These are phyloP conservation scores for Pseudogymnoascus sp. DNA, from an alignment of 2,329 filamentous ascomycete species.

Conservation along the genomic window DNA sequence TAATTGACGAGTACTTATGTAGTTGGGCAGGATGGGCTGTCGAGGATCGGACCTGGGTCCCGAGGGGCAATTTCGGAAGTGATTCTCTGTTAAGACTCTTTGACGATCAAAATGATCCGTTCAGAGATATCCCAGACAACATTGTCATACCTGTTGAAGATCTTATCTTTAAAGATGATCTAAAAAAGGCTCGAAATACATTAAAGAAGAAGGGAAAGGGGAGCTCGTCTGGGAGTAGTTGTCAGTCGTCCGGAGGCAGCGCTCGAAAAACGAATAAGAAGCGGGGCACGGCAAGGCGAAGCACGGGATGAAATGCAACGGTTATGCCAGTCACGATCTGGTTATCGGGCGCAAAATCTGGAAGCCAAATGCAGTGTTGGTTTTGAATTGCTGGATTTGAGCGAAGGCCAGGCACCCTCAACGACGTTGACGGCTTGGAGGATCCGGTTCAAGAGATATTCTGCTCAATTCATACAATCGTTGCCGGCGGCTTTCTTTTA, in stretches of 20 bases:
- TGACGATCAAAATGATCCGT: not conserved
- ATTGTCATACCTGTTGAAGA: not conserved
- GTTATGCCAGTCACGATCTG: not conserved
- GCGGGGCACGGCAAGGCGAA: not conserved
- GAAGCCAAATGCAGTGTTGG: not conserved
- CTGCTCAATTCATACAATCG: not conserved
- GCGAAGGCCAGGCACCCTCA: not conserved
- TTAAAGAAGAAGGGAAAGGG: not conserved
- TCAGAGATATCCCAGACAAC: not conserved
- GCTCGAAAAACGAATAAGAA: not conserved
- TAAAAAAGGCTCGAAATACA: not conserved
- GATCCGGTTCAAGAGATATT: not conserved
- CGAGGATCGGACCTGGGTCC: conserved; percentile 6
- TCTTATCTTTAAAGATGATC: not conserved
- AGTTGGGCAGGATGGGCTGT: conserved; percentile 10
- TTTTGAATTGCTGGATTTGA: not conserved
- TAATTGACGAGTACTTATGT: conserved; percentile 7
- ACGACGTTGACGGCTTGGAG: not conserved
- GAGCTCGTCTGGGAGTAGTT: not conserved
- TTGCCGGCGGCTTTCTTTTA: not conserved
- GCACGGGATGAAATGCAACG: too few relatives aligned
- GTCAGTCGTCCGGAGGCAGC: not conserved
- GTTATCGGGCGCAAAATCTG: not conserved
- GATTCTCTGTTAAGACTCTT: not conserved
- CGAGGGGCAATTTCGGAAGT: not conserved